These are phyloP conservation scores for Striga asiatica DNA, from an alignment of 257 asterid species.

Conservation along the genomic window DNA sequence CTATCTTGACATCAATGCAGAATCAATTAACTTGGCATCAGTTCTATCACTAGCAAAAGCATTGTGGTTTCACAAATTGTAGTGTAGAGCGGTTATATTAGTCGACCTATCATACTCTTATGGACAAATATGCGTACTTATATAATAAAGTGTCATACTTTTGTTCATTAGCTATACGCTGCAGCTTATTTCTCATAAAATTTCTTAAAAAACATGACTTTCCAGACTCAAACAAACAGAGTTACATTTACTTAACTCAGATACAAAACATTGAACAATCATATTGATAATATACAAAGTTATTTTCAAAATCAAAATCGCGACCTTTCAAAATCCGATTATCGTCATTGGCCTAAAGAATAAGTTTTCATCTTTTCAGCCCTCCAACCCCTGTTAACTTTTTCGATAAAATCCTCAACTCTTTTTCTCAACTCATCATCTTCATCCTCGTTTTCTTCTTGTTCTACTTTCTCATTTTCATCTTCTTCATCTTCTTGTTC, in stretches of 20 bases:
- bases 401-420: slow-evolving; percentile 44
- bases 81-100: no score
- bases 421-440: slow-evolving; percentile 44
- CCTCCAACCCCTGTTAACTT: slow-evolving; percentile 41
- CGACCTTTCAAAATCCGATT: neutral
- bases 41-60: no score
- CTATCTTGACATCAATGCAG: no score
- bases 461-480: slow-evolving; percentile 19
- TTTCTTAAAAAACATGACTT: no score
- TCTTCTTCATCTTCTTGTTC: slow-evolving; percentile 11
- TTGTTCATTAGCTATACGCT: no score
- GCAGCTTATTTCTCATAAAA: no score
- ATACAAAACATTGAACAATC: neutral
- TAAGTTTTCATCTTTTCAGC: slow-evolving; percentile 28
- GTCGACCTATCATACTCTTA: no score
- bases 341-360: slow-evolving; percentile 10
- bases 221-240: neutral
- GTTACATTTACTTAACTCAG: neutral
- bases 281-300: neutral
- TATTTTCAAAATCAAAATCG: no score
- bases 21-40: no score
- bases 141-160: no score
- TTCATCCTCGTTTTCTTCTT: neutral
- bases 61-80: no score
- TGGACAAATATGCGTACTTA: no score